These are phyloP conservation scores for Bipolaris zeicola DNA, from an alignment of 2,329 filamentous ascomycete species.

Conservation along the genomic window DNA sequence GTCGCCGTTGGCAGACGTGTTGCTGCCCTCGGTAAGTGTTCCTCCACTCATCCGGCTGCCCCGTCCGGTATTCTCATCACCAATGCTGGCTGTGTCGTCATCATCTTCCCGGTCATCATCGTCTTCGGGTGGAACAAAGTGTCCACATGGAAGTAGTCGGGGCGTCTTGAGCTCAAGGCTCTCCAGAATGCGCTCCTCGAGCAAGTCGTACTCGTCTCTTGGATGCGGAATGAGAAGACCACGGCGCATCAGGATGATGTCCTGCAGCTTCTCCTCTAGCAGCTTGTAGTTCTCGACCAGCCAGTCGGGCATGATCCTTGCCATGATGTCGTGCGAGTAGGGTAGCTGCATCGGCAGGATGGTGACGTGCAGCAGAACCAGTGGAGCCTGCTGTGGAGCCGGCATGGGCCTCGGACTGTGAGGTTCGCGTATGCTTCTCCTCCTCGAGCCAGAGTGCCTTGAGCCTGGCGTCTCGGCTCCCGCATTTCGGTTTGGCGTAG, in stretches of 20 bases:
- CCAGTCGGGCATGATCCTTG: conserved; percentile 57
- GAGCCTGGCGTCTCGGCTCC: conserved; percentile 41
- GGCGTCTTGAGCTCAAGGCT: conserved; percentile 73
- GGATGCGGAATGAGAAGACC: conserved; percentile 79
- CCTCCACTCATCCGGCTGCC: conserved; percentile 45
- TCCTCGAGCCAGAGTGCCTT: conserved; percentile 35
- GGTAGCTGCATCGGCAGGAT: conserved; percentile 71
- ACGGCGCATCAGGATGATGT: conserved; percentile 71
- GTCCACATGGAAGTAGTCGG: conserved; percentile 74
- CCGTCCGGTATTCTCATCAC: conserved; percentile 38
- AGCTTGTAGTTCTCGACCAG: conserved; percentile 66
- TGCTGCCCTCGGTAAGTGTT: conserved; percentile 42
- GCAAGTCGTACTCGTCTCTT: conserved; percentile 76
- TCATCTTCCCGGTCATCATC: conserved; percentile 49
- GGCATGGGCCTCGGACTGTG: conserved; percentile 36
- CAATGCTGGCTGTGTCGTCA: conserved; percentile 42
- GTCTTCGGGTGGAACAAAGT: conserved; percentile 62
- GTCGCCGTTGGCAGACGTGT: conserved; percentile 26
- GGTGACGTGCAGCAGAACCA: conserved; percentile 79
- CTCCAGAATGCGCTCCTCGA: conserved; percentile 78
- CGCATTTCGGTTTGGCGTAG: conserved; percentile 40
- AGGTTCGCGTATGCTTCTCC: conserved; percentile 34
- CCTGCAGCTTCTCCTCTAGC: conserved; percentile 71
- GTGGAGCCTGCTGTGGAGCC: conserved; percentile 60
- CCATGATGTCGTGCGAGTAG: conserved; percentile 59